Evolutionary conservation across 139 green algal species (phyloP).

Genomic region (Tetradesmus obliquus): DNA sequence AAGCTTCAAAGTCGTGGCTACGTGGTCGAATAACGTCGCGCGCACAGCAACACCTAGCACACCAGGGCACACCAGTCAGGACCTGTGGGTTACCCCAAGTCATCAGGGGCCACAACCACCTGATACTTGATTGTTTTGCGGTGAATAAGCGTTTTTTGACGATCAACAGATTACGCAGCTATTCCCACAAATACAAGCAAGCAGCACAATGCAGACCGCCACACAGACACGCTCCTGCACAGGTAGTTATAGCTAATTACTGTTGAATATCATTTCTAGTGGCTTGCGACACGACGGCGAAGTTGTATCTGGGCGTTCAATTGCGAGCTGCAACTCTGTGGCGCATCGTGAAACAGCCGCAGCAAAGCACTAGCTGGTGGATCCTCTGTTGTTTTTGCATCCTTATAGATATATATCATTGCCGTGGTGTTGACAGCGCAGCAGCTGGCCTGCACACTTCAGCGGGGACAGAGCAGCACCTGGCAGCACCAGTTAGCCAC

Average conservation of each 20-base stretch:
- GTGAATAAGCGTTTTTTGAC: neutral
- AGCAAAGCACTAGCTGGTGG: neutral
- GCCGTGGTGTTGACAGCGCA: neutral
- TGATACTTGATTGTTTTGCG: neutral
- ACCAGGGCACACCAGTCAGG: neutral
- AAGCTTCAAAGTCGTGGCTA: neutral
- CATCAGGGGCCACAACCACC: neutral
- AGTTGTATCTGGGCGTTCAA: neutral
- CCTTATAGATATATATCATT: neutral
- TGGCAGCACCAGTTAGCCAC: neutral
- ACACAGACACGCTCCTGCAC: neutral
- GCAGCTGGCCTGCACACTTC: neutral
- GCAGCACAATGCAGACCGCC: slow-evolving; percentile 1
- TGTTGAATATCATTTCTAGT: neutral
- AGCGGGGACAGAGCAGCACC: neutral
- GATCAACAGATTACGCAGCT: neutral
- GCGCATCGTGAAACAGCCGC: neutral
- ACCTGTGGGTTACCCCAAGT: neutral
- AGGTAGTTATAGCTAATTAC: neutral
- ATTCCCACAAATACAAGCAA: neutral
- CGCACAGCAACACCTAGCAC: neutral
- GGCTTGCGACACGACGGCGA: neutral
- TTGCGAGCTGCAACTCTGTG: neutral
- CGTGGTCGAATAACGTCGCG: neutral
- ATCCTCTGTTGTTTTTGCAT: neutral